Conservation (phyloP, 2,329 filamentous ascomycete genomes). For the Penicillium sp. region DNA sequence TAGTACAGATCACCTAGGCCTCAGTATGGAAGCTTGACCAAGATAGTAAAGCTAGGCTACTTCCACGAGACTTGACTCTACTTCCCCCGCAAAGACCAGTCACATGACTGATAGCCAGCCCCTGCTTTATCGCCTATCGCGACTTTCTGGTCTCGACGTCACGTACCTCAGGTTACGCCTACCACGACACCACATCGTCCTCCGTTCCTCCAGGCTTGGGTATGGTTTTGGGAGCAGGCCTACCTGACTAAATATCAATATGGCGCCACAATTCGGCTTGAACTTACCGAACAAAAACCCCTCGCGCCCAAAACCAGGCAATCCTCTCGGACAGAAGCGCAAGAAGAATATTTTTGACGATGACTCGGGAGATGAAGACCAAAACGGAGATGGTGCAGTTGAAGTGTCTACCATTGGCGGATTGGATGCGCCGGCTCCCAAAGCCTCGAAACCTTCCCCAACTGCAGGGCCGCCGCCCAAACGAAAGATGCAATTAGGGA, state of each 20-base stretch:
- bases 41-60: neutral
- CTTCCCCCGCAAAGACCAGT: slow-evolving; percentile 11
- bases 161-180: neutral
- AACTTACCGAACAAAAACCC: slow-evolving; percentile 39
- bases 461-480: slow-evolving; percentile 26
- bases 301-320: slow-evolving; percentile 24
- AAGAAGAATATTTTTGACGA: slow-evolving; percentile 46
- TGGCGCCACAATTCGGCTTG: slow-evolving; percentile 40
- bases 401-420: slow-evolving; percentile 41
- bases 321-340: slow-evolving; percentile 40
- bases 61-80: neutral
- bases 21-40: neutral
- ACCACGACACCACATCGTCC: neutral
- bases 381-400: slow-evolving; percentile 20
- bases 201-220: neutral
- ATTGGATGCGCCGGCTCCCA: slow-evolving; percentile 22
- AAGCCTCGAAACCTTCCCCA: slow-evolving; percentile 13
- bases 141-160: slow-evolving; percentile 10
- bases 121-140: slow-evolving; percentile 15
- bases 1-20: neutral
- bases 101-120: slow-evolving; percentile 19
- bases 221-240: neutral
- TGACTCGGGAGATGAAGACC: slow-evolving; percentile 38
- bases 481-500: slow-evolving; percentile 31
- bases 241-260: neutral